Evolutionary conservation across 2,329 filamentous ascomycete genomes (phyloP).

Genomic region (Hypoxylon sp.): DNA sequence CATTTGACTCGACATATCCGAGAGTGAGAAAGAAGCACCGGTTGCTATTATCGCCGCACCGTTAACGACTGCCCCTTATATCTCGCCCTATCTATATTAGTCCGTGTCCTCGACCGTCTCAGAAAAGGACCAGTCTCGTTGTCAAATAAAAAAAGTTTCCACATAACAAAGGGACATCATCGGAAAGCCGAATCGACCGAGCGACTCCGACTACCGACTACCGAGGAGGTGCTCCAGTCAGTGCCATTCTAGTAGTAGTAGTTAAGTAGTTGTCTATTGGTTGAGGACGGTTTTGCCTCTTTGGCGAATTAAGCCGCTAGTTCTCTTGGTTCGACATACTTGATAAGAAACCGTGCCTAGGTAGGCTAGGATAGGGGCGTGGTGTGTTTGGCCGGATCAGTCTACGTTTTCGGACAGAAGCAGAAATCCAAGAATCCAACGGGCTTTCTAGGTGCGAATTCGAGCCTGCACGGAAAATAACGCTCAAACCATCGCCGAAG

Average conservation of each 20-base stretch:
- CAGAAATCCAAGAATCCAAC: constrained; percentile 22
- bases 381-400: constrained; percentile 38
- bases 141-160: constrained; percentile 8
- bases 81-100: constrained; percentile 27
- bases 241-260: constrained; percentile 9
- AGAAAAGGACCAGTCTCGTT: constrained; percentile 20
- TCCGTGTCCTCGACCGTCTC: not conserved
- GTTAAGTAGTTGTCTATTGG: constrained; percentile 30
- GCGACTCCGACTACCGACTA: constrained; percentile 42
- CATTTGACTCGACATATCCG: constrained; percentile 28
- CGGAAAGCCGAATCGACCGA: constrained; percentile 45
- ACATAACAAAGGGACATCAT: constrained; percentile 32
- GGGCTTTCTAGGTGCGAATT: constrained; percentile 21
- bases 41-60: constrained; percentile 28
- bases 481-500: constrained; percentile 37
- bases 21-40: constrained; percentile 33
- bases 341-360: constrained; percentile 9
- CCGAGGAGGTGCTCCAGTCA: constrained; percentile 30
- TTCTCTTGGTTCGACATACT: constrained; percentile 13
- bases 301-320: constrained; percentile 26
- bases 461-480: constrained; percentile 36
- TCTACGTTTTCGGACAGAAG: constrained; percentile 36
- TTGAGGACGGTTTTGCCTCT: constrained; percentile 17
- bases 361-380: constrained; percentile 41
- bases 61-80: constrained; percentile 1